Evolutionary conservation across 768 basidiomycete species (phyloP).

Genomic region (Trichaptum fuscoviolaceum): DNA sequence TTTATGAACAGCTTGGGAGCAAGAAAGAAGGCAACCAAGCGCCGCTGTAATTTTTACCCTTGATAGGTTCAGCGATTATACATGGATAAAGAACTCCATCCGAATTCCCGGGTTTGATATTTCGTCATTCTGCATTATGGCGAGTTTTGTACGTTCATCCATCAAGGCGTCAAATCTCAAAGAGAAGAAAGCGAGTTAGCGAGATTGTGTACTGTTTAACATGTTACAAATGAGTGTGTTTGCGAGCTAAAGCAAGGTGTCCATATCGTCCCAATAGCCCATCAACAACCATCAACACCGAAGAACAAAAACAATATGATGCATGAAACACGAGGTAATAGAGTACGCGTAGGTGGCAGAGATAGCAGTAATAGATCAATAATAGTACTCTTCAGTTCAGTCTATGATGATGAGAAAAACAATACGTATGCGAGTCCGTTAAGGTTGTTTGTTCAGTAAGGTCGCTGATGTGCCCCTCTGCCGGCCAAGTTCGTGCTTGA

Average conservation of each 20-base stretch:
- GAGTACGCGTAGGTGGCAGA: not conserved
- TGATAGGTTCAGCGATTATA: too few species aligned
- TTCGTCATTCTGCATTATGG: not conserved
- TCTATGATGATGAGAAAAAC: not conserved
- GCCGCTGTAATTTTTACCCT: not conserved
- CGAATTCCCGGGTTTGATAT: too few species aligned
- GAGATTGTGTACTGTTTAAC: not conserved
- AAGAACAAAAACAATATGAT: conserved; percentile 1
- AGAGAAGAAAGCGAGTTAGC: not conserved
- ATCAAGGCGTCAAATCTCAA: not conserved
- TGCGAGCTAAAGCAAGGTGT: not conserved
- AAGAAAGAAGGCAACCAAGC: not conserved
- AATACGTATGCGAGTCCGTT: not conserved
- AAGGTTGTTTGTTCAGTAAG: not conserved
- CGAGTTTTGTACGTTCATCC: not conserved
- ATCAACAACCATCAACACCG: not conserved
- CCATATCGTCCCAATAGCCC: not conserved
- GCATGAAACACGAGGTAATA: not conserved
- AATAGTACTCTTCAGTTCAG: not conserved
- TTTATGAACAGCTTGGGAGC: not conserved
- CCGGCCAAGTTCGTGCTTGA: not conserved
- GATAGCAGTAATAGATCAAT: conserved; percentile 1
- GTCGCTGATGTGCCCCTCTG: not conserved
- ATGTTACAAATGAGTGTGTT: not conserved
- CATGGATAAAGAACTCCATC: too few species aligned